Conservation (phyloP, 2,329 filamentous ascomycete species). For the Rhynchosporium secalis region DNA sequence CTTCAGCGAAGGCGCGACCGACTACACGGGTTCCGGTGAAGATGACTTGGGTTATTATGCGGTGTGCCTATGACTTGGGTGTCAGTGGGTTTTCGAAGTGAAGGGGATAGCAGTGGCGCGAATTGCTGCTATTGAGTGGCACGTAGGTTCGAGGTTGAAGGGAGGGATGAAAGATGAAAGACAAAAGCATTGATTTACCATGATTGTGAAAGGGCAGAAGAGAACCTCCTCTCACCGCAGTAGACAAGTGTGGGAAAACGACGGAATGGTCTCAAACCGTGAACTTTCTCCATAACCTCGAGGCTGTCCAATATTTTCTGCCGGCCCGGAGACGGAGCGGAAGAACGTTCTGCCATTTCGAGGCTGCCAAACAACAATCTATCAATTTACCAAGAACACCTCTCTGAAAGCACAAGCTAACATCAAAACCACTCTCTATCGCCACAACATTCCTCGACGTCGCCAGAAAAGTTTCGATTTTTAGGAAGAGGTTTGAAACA, state of each 20-base stretch:
- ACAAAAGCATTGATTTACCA: constrained; percentile 22
- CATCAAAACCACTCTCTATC: constrained; percentile 7
- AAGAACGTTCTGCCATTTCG: neutral
- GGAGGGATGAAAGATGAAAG: neutral
- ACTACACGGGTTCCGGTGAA: constrained; percentile 88
- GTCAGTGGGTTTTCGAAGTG: constrained; percentile 10
- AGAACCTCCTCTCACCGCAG: neutral
- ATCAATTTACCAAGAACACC: constrained; percentile 1
- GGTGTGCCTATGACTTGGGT: constrained; percentile 69
- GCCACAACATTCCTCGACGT: constrained; percentile 2
- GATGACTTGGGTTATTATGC: constrained; percentile 91
- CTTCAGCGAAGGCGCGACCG: constrained; percentile 88
- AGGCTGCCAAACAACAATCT: constrained; percentile 1
- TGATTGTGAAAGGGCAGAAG: constrained; percentile 16
- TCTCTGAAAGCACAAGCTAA: constrained; percentile 7
- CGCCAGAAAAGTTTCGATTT: neutral
- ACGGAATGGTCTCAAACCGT: neutral
- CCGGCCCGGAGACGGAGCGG: neutral
- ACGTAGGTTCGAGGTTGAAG: neutral
- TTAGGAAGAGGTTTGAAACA: constrained; percentile 3
- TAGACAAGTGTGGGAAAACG: neutral
- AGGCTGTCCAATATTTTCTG: constrained; percentile 11
- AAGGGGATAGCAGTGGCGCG: neutral
- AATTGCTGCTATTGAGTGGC: constrained; percentile 1
- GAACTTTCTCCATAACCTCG: neutral